A percentile compares a stretch with the other conserved stretches of the same genome.
Evolutionary conservation across 1,139 yeast species (phyloP).

Genomic region (Suhomyces choctaworum): DNA sequence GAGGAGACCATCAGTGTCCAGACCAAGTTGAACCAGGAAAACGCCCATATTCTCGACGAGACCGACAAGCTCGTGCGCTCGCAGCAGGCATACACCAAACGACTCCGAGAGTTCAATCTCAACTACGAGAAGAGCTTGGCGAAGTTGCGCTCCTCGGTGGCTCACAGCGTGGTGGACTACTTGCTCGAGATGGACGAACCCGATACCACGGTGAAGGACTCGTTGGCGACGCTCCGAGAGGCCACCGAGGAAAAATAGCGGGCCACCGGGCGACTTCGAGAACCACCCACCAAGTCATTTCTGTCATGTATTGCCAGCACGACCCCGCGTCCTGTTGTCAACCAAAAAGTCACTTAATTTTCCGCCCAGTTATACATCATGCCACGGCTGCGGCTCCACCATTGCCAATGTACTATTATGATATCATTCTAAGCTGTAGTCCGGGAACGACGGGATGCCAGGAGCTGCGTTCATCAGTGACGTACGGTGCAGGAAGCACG

Average conservation of each 20-base stretch:
- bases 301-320: too few species aligned
- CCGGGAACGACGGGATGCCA: too few species aligned
- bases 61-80: conserved; percentile 12
- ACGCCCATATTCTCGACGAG: conserved; percentile 8
- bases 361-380: too few species aligned
- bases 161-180: conserved; percentile 3
- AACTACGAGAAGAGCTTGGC: conserved; percentile 3
- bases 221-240: neutral
- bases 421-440: too few species aligned
- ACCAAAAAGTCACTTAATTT: too few species aligned
- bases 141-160: conserved; percentile 4
- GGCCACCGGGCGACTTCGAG: neutral
- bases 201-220: too few species aligned
- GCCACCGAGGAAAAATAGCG: neutral
- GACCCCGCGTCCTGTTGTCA: too few species aligned
- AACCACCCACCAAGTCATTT: too few species aligned
- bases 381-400: too few species aligned
- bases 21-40: conserved; percentile 3
- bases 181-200: conserved; percentile 3
- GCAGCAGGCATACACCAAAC: conserved; percentile 11
- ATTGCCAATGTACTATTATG: too few species aligned
- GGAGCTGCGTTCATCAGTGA: too few species aligned
- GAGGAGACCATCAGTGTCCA: conserved; percentile 6
- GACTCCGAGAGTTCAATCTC: conserved; percentile 9
- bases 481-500: too few species aligned